A percentile compares a stretch with the other conserved stretches of the same genome.
Conservation (phyloP, 2,329 filamentous ascomycete species). For the Phialocephala sp. region DNA sequence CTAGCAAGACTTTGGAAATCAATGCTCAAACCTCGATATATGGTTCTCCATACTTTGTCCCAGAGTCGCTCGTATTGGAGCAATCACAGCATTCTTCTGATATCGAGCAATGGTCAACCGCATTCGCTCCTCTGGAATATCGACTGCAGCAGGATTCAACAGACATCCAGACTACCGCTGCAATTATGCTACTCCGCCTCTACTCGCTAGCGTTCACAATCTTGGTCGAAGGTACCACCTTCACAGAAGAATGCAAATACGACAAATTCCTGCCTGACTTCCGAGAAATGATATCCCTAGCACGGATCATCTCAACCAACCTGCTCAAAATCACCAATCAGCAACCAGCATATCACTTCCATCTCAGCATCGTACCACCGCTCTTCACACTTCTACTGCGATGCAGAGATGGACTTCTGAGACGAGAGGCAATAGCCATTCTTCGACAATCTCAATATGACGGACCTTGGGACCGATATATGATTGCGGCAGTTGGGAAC, state of each 20-base stretch:
- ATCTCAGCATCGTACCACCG: slow-evolving; percentile 17
- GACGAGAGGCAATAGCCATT: slow-evolving; percentile 14
- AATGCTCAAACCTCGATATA: slow-evolving; percentile 12
- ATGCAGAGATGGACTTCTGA: slow-evolving; percentile 19
- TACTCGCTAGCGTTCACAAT: slow-evolving; percentile 16
- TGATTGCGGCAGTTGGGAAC: slow-evolving; percentile 15
- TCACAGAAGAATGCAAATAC: slow-evolving; percentile 20
- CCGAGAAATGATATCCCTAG: slow-evolving; percentile 15
- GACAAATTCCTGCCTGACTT: slow-evolving; percentile 24
- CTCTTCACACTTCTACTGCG: slow-evolving; percentile 14
- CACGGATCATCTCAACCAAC: slow-evolving; percentile 3
- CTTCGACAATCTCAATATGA: neutral
- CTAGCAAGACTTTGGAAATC: slow-evolving; percentile 8
- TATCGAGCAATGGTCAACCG: slow-evolving; percentile 8
- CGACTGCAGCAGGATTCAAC: neutral
- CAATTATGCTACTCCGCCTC: slow-evolving; percentile 7
- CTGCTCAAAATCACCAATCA: neutral
- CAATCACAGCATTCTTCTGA: neutral
- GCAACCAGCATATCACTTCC: slow-evolving; percentile 41
- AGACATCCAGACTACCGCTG: neutral
- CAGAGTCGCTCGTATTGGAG: slow-evolving; percentile 7
- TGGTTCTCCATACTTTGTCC: slow-evolving; percentile 17
- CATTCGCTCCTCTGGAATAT: slow-evolving; percentile 11
- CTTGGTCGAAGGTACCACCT: slow-evolving; percentile 18
- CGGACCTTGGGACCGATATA: slow-evolving; percentile 17